Evolutionary conservation across 139 green algal species (phyloP), one percentile per base, ranked within the genome.

Genomic region (Chlorella sp.): DNA sequence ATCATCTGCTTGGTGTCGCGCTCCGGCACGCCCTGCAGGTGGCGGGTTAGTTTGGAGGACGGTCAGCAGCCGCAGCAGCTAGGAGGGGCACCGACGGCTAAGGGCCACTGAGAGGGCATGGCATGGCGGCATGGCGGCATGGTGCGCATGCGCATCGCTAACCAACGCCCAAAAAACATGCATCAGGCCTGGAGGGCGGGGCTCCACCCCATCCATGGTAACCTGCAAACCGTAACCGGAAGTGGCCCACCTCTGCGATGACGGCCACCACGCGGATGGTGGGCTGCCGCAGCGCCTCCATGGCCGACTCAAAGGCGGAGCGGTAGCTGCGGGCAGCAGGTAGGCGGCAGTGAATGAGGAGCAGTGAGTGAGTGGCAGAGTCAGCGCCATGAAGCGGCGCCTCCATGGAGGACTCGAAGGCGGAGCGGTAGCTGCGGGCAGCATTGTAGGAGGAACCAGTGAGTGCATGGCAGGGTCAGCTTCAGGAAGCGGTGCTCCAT

Each of bases 251-350:
- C 91, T 99, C 96, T 24, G 96, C 96, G 83, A 99, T 99, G 83
- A 99, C 91, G 17, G 95, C 96, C 38, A 97, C 92, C 64, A 96
- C 92, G 7, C 93, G 90, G 58, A 98, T 94, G 26, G 96, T 98
- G 38, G 94, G 82, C 79, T 95, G 92, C 85, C 94, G 87, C 83
- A 98, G 90, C 1, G 96, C 96, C 44, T 98, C 94, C 91, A 97
- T 92, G 34, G 94, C 93, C 9, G 96, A 98, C 51, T 96, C 94
- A 80, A 84, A 96, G 2, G 96, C 96, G 77, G 94, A 95, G 67
- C n/a, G 40, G 40, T 58, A 36, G 26, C 14, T 41, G 54, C 30
- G 9, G 54, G 38, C n/a, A 60, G 43, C 19, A 41, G 72, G 64
- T 32, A 72, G 64, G n/a, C n/a, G 1, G 64, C 32, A 40, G 16